These are phyloP conservation scores for Gautieria morchelliformis DNA, from an alignment of 768 basidiomycete genomes.

Conservation along the genomic window DNA sequence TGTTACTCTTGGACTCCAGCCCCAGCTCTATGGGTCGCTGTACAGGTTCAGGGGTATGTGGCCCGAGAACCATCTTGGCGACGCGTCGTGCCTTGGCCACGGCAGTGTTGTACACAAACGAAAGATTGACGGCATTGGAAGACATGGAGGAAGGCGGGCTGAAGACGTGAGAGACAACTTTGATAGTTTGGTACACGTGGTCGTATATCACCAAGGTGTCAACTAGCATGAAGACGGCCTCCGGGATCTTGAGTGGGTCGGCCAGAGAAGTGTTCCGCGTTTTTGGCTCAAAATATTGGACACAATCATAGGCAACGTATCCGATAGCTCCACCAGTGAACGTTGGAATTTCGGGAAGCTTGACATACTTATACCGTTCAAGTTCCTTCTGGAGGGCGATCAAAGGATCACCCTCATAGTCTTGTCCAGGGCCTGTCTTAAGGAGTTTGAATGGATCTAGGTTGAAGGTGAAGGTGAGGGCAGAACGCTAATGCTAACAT, in stretches of 20 bases:
- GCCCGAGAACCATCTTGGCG: conserved; percentile 55
- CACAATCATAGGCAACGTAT: conserved; percentile 93
- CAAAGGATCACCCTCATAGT: conserved; percentile 82
- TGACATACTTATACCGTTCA: conserved; percentile 77
- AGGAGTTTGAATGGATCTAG: conserved; percentile 90
- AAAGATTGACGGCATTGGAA: conserved; percentile 39
- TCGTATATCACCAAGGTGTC: conserved; percentile 96
- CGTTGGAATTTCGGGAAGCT: conserved; percentile 83
- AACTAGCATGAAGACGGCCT: conserved; percentile 93
- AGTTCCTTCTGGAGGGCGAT: conserved; percentile 77
- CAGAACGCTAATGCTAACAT: neutral
- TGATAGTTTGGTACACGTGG: conserved; percentile 90
- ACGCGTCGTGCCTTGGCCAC: conserved; percentile 72
- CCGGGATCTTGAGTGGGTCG: conserved; percentile 85
- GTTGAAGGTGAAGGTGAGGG: neutral
- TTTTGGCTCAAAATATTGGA: conserved; percentile 94
- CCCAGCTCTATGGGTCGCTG: conserved; percentile 61
- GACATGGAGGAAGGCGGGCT: conserved; percentile 59
- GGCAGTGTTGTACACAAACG: conserved; percentile 84
- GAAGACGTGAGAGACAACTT: conserved; percentile 94
- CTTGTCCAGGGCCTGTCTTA: conserved; percentile 78
- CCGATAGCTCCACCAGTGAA: conserved; percentile 98
- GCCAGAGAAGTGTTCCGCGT: conserved; percentile 56
- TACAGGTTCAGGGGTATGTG: conserved; percentile 49
- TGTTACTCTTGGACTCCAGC: conserved; percentile 70